Evolutionary conservation across 2,329 filamentous ascomycete genomes (phyloP), one percentile per base, ranked within the genome.

Genomic region (Colletotrichum lentis): DNA sequence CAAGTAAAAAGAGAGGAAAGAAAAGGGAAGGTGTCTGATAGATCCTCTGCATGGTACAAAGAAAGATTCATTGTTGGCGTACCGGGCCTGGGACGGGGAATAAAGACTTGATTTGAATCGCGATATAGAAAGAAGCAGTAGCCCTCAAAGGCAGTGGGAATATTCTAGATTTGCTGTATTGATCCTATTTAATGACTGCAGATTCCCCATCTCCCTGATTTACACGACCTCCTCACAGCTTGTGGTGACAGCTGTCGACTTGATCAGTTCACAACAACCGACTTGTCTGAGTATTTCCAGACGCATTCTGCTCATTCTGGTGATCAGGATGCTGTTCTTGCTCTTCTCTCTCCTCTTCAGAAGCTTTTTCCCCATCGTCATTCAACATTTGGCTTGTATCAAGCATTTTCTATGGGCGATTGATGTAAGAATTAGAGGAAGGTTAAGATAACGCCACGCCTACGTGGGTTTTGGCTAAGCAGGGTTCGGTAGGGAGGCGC

Each of bases 11-110:
- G 18, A 20, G 24, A 31, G 22, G 16, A 18, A 31, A 31, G 35
- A 55, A 31, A n/a, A n/a, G 18, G 37, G 3, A 16, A 44, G 39
- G 24, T 24, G 20, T 20, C 37, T 16, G 14, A 7, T 54, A 43
- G 37, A 46, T 35, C 31, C 31, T 7, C 31, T 35, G 8, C 16
- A 20, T 14, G 37, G 31, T 37, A 35, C 39, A 39, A 43, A n/a
- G 12, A 39, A 27, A 22, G 35, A 24, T 39, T 59, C 18, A 37
- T 59, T 59, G 20, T 47, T 14, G 56, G 56, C 56, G 56, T n/a
- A 39, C 31, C 20, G 20, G 56, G 44, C 3, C 47, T 24, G 44
- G 44, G 56, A 49, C 39, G n/a, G 52, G 31, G 56, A 39, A 49
- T 16, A 27, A 59, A 59, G 22, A 37, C n/a, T 16, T 22, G 27